A percentile compares a stretch with the other conserved stretches of the same genome.
Evolutionary conservation across 495 filamentous ascomycete species (phyloP).

Genomic region (Aspergillus sclerotiicarbonarius): DNA sequence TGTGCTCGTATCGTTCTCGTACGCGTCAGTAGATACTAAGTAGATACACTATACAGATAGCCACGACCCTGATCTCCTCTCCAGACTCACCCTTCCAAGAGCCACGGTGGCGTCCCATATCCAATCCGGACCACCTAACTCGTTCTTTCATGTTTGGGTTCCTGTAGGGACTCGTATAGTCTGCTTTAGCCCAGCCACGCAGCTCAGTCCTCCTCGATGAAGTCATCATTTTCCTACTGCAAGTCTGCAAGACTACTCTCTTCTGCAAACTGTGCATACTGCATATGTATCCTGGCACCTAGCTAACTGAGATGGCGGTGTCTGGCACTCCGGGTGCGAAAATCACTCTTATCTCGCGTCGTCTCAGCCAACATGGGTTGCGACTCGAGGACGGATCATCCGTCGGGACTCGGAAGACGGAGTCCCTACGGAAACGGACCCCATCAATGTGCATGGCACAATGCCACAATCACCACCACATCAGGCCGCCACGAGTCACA

Average conservation of each 20-base stretch:
- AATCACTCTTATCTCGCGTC: background rate
- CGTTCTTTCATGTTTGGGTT: background rate
- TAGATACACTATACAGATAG: background rate
- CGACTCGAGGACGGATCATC: background rate
- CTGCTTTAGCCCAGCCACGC: constrained; percentile 6
- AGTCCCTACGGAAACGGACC: background rate
- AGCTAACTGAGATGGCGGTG: background rate
- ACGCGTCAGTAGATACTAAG: background rate
- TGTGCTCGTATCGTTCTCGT: background rate
- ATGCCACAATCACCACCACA: too few relatives aligned
- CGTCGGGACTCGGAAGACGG: background rate
- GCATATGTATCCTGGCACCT: too few relatives aligned
- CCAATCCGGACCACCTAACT: too few relatives aligned
- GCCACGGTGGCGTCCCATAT: too few relatives aligned
- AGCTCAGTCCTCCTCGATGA: background rate
- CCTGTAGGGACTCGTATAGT: constrained; percentile 8
- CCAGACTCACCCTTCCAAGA: background rate
- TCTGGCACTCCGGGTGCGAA: too few relatives aligned
- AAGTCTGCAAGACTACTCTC: too few relatives aligned
- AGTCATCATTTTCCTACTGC: background rate
- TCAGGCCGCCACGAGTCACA: too few relatives aligned
- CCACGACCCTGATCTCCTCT: background rate
- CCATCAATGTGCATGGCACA: background rate
- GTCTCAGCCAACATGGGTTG: background rate
- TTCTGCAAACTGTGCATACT: too few relatives aligned